phyloP scores from a whole-genome alignment of 805 yeast species.

The Yarrowia osloensis region DNA sequence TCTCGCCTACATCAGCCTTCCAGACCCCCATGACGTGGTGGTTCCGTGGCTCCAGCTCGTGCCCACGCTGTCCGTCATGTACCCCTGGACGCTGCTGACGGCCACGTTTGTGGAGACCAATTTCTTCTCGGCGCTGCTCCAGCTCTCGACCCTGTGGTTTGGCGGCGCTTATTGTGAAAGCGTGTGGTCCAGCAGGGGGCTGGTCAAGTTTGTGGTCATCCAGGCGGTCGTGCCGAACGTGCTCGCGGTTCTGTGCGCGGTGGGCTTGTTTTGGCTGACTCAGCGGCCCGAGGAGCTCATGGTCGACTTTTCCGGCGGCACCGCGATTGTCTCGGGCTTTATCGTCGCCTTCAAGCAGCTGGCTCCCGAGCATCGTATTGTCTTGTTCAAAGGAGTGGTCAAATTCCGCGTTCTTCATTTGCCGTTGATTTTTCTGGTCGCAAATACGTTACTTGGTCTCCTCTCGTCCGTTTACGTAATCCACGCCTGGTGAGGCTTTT shows the following conservation, averaged over 20 bases:
- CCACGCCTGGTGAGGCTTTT: conserved; percentile 50
- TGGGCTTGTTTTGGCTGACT: conserved; percentile 32
- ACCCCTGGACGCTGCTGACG: conserved; percentile 57
- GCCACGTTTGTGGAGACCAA: conserved; percentile 52
- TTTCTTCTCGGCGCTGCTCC: conserved; percentile 45
- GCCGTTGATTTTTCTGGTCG: conserved; percentile 45
- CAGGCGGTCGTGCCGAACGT: conserved; percentile 46
- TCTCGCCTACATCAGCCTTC: neutral
- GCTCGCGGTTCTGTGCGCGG: conserved; percentile 39
- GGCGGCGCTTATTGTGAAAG: conserved; percentile 67
- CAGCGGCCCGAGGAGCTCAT: conserved; percentile 35
- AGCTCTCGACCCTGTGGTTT: conserved; percentile 48
- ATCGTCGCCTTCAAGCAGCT: conserved; percentile 67
- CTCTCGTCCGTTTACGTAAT: conserved; percentile 37
- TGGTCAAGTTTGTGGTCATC: conserved; percentile 50
- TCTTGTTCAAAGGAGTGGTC: conserved; percentile 50
- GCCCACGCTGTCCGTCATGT: conserved; percentile 46
- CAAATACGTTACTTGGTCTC: conserved; percentile 39
- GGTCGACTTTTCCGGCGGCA: conserved; percentile 50
- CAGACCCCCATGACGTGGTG: conserved; percentile 6
- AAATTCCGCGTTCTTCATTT: conserved; percentile 49
- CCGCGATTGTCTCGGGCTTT: conserved; percentile 58
- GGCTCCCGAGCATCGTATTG: conserved; percentile 60
- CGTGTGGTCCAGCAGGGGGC: conserved; percentile 61
- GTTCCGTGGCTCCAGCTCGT: conserved; percentile 56